A percentile compares a stretch with the other conserved stretches of the same genome.
Conservation (phyloP, 2,329 filamentous ascomycete species). For the Dactylellina sp. region DNA sequence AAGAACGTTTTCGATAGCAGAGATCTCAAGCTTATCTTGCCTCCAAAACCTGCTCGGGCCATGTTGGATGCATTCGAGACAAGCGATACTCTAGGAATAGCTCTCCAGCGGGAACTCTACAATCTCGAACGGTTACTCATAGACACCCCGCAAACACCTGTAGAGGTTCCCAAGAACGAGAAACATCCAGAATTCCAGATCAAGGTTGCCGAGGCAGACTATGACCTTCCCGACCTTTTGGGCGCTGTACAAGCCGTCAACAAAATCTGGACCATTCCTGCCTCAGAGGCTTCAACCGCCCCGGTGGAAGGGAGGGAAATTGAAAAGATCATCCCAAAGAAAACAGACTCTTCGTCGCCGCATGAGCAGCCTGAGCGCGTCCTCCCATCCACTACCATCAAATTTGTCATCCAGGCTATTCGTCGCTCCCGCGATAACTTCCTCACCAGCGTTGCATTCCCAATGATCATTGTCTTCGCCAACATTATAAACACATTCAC, state of each 20-base stretch:
- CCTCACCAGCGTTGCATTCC: conserved; percentile 57
- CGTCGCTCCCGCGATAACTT: conserved; percentile 58
- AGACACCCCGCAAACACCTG: not conserved
- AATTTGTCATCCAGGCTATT: conserved; percentile 50
- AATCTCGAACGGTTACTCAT: not conserved
- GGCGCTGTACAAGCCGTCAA: conserved; percentile 1
- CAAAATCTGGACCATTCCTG: conserved; percentile 5
- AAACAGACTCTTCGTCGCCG: not conserved
- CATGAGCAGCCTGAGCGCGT: not conserved
- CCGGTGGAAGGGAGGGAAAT: conserved; percentile 2
- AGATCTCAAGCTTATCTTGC: conserved; percentile 5
- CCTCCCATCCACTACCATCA: conserved; percentile 9
- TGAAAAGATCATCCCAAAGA: not conserved
- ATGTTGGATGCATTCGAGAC: conserved; percentile 16
- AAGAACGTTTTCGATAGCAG: conserved; percentile 22
- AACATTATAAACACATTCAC: conserved; percentile 57
- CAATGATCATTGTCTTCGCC: conserved; percentile 57
- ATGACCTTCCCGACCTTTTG: not conserved
- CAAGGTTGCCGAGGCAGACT: not conserved
- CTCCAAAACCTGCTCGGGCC: not conserved
- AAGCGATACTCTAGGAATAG: conserved; percentile 4
- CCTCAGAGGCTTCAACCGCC: not conserved
- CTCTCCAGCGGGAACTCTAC: conserved; percentile 1
- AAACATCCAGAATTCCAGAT: not conserved
- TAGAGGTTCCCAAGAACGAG: conserved; percentile 5